Conservation (phyloP, 2,329 filamentous ascomycete species). For the Neofusicoccum umdonicola region DNA sequence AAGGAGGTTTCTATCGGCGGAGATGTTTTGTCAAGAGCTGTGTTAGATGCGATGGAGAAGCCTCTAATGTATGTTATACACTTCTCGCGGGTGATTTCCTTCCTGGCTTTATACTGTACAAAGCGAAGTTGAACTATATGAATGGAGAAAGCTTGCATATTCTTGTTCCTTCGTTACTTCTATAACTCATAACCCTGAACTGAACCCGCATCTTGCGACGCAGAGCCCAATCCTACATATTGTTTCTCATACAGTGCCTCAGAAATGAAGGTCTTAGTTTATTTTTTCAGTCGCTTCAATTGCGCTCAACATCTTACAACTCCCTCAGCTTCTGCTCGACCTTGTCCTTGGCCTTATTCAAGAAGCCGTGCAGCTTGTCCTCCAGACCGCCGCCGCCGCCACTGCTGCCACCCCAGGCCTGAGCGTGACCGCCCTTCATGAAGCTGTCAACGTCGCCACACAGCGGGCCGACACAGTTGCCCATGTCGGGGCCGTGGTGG, state of each 20-base stretch:
- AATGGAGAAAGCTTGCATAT: too few species aligned
- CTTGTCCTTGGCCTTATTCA: constrained; percentile 16
- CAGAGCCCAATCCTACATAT: neutral
- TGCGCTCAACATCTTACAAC: neutral
- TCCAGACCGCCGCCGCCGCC: neutral
- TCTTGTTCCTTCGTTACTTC: neutral
- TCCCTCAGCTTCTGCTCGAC: constrained; percentile 16
- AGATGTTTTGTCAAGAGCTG: too few species aligned
- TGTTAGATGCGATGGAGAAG: too few species aligned
- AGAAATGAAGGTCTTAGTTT: neutral
- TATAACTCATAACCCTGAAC: neutral
- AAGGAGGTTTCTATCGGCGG: too few species aligned
- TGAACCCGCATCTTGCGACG: too few species aligned
- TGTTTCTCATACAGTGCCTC: neutral
- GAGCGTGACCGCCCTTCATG: constrained; percentile 5
- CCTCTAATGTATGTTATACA: too few species aligned
- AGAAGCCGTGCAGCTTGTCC: constrained; percentile 5
- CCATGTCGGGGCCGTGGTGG: constrained; percentile 32
- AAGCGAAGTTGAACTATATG: too few species aligned
- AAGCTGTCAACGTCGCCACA: constrained; percentile 8
- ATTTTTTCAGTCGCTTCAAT: neutral
- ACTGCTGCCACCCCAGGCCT: neutral
- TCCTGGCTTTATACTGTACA: too few species aligned
- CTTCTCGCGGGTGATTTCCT: too few species aligned
- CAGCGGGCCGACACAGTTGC: constrained; percentile 25